Base-by-base conservation (phyloP, 176 grass and related monocot species). In the Carex cristatella region DNA sequence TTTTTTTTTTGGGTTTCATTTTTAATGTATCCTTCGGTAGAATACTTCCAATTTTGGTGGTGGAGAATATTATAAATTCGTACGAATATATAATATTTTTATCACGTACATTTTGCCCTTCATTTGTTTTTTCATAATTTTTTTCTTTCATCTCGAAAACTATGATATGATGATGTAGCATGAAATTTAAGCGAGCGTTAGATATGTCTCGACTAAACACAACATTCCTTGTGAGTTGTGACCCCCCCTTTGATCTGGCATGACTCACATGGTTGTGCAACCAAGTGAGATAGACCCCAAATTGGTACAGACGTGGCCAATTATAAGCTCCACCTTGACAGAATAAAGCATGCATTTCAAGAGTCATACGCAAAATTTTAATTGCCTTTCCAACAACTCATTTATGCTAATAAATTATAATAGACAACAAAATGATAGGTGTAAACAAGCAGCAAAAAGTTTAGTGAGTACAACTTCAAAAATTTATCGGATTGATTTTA, bases 221-320 rank as follows among this genome's bases (percentile, higher is more conserved):
- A 69, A 83, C 81, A 83, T 6, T 6, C 61, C 81, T 83, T 83
- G 81, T 83, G 81, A 66, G 16, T 18, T 62, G 35, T 65, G 79
- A 81, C 7, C 58, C 48, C 72, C 23, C 23, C 38, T 23, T 19
- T 15, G 42, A 66, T 12, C n/a, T 83, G 13, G 19, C 19, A 69
- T 12, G 61, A 67, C 44, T 65, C 61, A 67, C 80, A 83, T 67
- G 80, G 63, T 10, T 83, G 2, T 83, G 49, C 56, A 77, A 55
- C 44, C 27, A 31, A 78, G 28, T 78, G 74, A 33, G 49, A 57
- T 57, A 78, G 33, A 30, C 74, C 74, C 70, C 74, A 57, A 78
- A 32, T 78, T 57, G 74, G 5, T 33, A 78, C 74, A 78, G 49
- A 57, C 74, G 49, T 77, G 46, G 73, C 49, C 14, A 28, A 77